phyloP scores from a whole-genome alignment of 2,329 filamentous ascomycete species.

The Fonsecaea pedrosoi region DNA sequence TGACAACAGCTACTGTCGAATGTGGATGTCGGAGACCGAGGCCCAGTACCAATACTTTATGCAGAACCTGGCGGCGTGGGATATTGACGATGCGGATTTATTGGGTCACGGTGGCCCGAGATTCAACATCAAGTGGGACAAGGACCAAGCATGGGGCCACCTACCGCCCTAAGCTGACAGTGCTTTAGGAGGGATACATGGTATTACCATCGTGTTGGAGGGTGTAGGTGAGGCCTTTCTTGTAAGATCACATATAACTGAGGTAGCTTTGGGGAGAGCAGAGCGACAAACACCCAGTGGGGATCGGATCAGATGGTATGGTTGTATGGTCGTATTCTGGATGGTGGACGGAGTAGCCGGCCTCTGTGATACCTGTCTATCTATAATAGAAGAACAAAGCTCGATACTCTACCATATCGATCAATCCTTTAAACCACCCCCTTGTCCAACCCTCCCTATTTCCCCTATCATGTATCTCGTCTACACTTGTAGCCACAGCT shows the following conservation, averaged over 20 bases:
- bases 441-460: background rate
- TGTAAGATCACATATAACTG: background rate
- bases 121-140: constrained; percentile 1
- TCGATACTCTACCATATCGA: background rate
- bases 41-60: constrained; percentile 10
- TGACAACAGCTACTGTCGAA: background rate
- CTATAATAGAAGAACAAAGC: background rate
- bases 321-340: no score
- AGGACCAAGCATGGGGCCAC: background rate
- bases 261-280: no score
- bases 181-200: no score
- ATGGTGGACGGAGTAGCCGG: no score
- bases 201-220: no score
- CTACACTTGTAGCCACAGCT: background rate
- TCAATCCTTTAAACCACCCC: no score
- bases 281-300: no score
- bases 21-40: constrained; percentile 11
- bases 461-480: background rate
- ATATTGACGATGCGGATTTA: background rate
- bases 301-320: no score
- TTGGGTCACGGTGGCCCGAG: background rate
- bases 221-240: background rate
- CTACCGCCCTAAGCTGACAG: background rate
- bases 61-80: constrained; percentile 2
- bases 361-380: background rate